Percentiles rank a stretch among this genome's conserved stretches.
Conservation (phyloP, 2,329 filamentous ascomycete species). For the Hypoxylon sp. region DNA sequence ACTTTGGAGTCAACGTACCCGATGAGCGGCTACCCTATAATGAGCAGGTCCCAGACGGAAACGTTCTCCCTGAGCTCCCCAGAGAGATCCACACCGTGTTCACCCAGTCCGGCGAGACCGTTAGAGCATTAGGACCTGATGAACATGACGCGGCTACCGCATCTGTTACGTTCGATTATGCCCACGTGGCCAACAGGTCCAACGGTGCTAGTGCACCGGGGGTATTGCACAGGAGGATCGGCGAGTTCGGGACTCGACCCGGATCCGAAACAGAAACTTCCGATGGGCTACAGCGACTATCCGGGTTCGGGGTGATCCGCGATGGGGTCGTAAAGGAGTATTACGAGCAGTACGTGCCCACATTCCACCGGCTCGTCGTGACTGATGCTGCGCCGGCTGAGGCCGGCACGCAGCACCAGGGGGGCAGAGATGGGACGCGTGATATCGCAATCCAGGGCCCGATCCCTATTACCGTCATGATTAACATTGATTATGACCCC, state of each 20-base stretch:
- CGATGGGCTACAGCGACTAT: not conserved
- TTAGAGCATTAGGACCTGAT: not conserved
- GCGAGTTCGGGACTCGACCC: not conserved
- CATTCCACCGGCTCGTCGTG: not conserved
- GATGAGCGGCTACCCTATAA: not conserved
- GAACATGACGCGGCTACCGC: not conserved
- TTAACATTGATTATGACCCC: slow-evolving; percentile 1
- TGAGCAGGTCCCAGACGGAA: not conserved
- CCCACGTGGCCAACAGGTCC: not conserved
- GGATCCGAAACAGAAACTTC: not conserved
- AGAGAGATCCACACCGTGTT: not conserved
- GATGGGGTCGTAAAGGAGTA: not conserved
- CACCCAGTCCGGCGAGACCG: not conserved
- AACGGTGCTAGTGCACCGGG: not conserved
- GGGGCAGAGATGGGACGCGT: not conserved
- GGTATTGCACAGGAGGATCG: not conserved
- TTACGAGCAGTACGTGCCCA: not conserved
- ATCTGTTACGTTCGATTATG: not conserved
- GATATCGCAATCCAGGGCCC: not conserved
- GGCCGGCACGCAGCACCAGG: not conserved
- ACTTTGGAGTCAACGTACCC: not conserved
- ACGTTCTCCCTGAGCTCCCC: not conserved
- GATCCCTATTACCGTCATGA: not conserved
- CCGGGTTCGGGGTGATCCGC: not conserved
- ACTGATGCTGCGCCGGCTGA: not conserved